These are phyloP conservation scores for Aspergillus leporis DNA, from an alignment of 495 filamentous ascomycete genomes.

Conservation along the genomic window DNA sequence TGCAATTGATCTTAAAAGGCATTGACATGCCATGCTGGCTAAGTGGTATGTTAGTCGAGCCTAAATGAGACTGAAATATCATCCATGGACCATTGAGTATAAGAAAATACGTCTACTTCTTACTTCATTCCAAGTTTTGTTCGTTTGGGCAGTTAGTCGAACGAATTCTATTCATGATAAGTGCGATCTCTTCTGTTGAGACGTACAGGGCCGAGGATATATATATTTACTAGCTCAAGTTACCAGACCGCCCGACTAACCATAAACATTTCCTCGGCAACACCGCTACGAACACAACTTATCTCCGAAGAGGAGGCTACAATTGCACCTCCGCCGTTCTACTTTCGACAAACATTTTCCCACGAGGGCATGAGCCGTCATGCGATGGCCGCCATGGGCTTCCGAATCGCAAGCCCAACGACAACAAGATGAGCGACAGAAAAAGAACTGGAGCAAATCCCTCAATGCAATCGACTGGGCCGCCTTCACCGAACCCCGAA, in stretches of 20 bases:
- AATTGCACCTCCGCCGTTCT: slow-evolving; percentile 14
- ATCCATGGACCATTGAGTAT: too few species aligned
- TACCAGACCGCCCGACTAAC: slow-evolving; percentile 2
- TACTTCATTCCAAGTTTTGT: neutral
- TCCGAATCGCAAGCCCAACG: slow-evolving; percentile 32
- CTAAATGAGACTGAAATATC: neutral
- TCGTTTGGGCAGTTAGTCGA: neutral
- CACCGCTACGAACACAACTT: neutral
- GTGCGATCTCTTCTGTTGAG: too few species aligned
- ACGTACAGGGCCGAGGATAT: neutral
- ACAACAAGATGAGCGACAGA: slow-evolving; percentile 18
- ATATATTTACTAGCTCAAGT: neutral
- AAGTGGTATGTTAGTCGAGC: neutral
- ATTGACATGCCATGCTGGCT: neutral
- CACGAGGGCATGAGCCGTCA: slow-evolving; percentile 39
- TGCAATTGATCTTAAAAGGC: slow-evolving; percentile 5
- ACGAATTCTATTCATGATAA: neutral
- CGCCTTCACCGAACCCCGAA: slow-evolving; percentile 65
- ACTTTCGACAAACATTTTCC: slow-evolving; percentile 2
- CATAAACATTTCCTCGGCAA: slow-evolving; percentile 20
- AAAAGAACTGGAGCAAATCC: slow-evolving; percentile 5
- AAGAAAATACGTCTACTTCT: too few species aligned
- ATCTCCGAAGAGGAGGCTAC: neutral
- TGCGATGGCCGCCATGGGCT: slow-evolving; percentile 57
- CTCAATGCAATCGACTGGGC: slow-evolving; percentile 53